Evolutionary conservation across 2,329 filamentous ascomycete genomes (phyloP), one percentile per base, ranked within the genome.

Genomic region (Teratosphaeria nubilosa): DNA sequence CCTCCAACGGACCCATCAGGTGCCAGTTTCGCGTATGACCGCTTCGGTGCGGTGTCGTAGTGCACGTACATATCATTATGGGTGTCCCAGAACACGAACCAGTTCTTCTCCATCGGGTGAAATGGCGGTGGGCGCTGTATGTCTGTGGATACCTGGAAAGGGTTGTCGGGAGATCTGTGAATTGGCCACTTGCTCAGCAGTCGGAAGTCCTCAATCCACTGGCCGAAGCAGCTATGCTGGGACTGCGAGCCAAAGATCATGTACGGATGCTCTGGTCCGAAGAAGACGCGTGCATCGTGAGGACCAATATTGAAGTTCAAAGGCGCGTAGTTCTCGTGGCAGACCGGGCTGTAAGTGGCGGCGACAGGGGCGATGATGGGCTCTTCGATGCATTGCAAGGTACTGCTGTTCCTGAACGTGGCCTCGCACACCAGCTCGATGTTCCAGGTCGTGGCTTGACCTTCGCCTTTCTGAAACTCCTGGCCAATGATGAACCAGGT

Each of bases 31-130:
- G 81, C 75, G 63, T 83, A 84, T 0, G 71, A 72, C 0, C 82
- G 78, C 20, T 70, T 70, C 0, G 81, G 82, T 0, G 66, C 63
- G 1, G 83, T 65, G 61, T 84, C 80, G 66, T 83, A 77, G 65
- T 85, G 82, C 1, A 75, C 73, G 65, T 82, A 82, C 54, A 76
- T 69, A 22, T 74, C 66, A 5, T 74, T 76, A 0, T 71, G 58
- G 0, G 60, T 58, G 60, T 83, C 81, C 82, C 82, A 85, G 70
- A 85, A 85, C 2, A 81, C 60, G 62, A 85, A 85, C 74, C 77
- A 86, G 64, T 86, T 85, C 76, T 85, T 85, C 70, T 86, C 82
- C 27, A 84, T 64, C 0, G 63, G 37, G 2, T 66, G 65, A 63
- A 72, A 78, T 0, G 78, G 76, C 1, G 63, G 59, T 0, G 80